Evolutionary conservation across 768 basidiomycete genomes (phyloP).

Genomic region (Boletus reticulatus): DNA sequence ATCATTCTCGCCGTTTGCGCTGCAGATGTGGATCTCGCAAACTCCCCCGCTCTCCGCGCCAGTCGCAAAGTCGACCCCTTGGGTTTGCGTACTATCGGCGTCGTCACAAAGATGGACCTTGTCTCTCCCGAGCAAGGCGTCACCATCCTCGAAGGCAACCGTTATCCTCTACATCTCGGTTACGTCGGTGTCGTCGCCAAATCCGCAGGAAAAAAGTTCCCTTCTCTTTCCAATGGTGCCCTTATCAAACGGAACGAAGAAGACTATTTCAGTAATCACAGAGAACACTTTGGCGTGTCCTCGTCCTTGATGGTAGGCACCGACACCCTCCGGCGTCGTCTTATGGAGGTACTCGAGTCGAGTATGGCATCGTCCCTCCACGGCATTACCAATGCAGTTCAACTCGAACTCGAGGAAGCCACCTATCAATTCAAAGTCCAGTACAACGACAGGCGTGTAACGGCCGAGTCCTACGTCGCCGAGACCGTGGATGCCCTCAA

Average conservation of each 20-base stretch:
- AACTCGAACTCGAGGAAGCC: constrained; percentile 95
- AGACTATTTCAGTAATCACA: constrained; percentile 65
- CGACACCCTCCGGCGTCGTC: constrained; percentile 79
- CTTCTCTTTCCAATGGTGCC: constrained; percentile 46
- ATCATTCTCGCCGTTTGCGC: constrained; percentile 99
- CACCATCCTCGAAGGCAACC: constrained; percentile 76
- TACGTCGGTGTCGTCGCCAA: constrained; percentile 97
- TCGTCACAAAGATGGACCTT: constrained; percentile 99
- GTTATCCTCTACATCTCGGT: constrained; percentile 96
- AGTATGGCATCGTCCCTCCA: constrained; percentile 97
- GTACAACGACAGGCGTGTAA: constrained; percentile 93
- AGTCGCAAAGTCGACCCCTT: constrained; percentile 93
- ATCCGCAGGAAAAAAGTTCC: constrained; percentile 54
- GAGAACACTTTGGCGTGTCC: constrained; percentile 57
- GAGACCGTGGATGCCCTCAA: constrained; percentile 96
- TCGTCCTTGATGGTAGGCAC: constrained; percentile 86
- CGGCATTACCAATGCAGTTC: constrained; percentile 95
- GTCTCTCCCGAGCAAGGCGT: constrained; percentile 85
- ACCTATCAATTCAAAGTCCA: constrained; percentile 99
- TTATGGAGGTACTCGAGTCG: constrained; percentile 97
- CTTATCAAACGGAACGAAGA: constrained; percentile 57
- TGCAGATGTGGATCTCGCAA: constrained; percentile 97
- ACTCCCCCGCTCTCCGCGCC: constrained; percentile 92
- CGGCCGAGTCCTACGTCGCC: constrained; percentile 95
- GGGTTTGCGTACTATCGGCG: constrained; percentile 93